These are phyloP conservation scores for Parasitella parasitica DNA, from an alignment of 371 early-diverging fungal genomes.

Conservation along the genomic window DNA sequence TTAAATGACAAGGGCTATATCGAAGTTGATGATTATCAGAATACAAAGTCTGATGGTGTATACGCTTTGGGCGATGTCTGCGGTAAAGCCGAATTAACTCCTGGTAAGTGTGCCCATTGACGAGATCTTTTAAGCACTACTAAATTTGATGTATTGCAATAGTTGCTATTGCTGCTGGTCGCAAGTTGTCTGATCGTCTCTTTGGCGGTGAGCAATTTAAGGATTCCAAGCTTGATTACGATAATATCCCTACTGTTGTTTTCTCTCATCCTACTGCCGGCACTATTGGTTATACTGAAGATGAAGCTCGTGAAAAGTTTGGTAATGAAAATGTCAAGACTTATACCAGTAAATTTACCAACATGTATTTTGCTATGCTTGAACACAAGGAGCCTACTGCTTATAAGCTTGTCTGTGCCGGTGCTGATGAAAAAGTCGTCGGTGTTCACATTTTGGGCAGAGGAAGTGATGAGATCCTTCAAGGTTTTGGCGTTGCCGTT, in stretches of 20 bases:
- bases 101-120: slow-evolving; percentile 46
- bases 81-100: slow-evolving; percentile 91
- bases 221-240: slow-evolving; percentile 85
- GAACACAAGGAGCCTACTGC: slow-evolving; percentile 87
- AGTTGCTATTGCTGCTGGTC: slow-evolving; percentile 95
- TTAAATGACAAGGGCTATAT: slow-evolving; percentile 69
- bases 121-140: background rate
- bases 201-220: slow-evolving; percentile 74
- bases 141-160: slow-evolving; percentile 6
- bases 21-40: slow-evolving; percentile 83
- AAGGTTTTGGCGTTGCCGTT: slow-evolving; percentile 86
- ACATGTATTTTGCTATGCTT: slow-evolving; percentile 89
- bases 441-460: slow-evolving; percentile 95
- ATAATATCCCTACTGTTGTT: slow-evolving; percentile 93
- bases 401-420: slow-evolving; percentile 86
- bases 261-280: slow-evolving; percentile 96
- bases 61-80: slow-evolving; percentile 96
- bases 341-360: slow-evolving; percentile 85
- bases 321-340: slow-evolving; percentile 82
- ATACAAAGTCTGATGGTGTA: slow-evolving; percentile 69
- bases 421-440: slow-evolving; percentile 91
- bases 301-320: slow-evolving; percentile 72
- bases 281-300: slow-evolving; percentile 87
- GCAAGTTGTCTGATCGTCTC: slow-evolving; percentile 88
- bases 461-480: slow-evolving; percentile 94